Conservation (phyloP, 2,329 filamentous ascomycete genomes). For the Neocatenulostroma microsporum region DNA sequence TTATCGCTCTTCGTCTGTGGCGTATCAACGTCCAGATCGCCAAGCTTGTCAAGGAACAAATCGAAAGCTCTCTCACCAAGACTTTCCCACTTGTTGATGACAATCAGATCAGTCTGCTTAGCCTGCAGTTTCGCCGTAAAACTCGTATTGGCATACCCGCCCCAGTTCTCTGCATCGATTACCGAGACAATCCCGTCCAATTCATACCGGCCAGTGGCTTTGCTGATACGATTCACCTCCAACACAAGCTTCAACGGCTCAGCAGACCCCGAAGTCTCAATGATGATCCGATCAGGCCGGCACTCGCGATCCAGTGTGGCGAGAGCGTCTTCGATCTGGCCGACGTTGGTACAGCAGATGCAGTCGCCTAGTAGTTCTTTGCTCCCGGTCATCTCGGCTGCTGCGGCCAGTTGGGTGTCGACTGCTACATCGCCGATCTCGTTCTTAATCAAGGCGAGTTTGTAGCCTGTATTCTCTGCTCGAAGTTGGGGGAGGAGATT, state of each 20-base stretch:
- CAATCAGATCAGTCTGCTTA: constrained; percentile 78
- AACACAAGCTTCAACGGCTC: constrained; percentile 79
- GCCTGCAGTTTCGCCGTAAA: constrained; percentile 86
- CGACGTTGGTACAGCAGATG: constrained; percentile 98
- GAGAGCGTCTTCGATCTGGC: constrained; percentile 75
- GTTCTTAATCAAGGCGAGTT: constrained; percentile 91
- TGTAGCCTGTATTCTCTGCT: constrained; percentile 78
- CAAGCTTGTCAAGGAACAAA: constrained; percentile 66
- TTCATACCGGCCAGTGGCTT: constrained; percentile 61
- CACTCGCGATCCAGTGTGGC: constrained; percentile 57
- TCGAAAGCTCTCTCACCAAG: constrained; percentile 68
- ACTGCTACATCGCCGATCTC: constrained; percentile 94
- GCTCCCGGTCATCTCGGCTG: constrained; percentile 76
- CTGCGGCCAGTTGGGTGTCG: constrained; percentile 82
- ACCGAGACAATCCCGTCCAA: constrained; percentile 85
- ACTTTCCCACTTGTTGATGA: constrained; percentile 88
- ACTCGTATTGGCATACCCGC: constrained; percentile 82
- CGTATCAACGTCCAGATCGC: constrained; percentile 71
- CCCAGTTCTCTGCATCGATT: constrained; percentile 92
- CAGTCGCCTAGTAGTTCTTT: constrained; percentile 92
- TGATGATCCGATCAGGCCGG: constrained; percentile 73
- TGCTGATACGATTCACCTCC: constrained; percentile 72
- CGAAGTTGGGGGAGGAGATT: constrained; percentile 88
- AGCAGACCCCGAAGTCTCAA: constrained; percentile 86
- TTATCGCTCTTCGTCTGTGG: constrained; percentile 73